phyloP scores from a whole-genome alignment of 1,139 yeast species.

The Scheffersomyces illinoinensis region DNA sequence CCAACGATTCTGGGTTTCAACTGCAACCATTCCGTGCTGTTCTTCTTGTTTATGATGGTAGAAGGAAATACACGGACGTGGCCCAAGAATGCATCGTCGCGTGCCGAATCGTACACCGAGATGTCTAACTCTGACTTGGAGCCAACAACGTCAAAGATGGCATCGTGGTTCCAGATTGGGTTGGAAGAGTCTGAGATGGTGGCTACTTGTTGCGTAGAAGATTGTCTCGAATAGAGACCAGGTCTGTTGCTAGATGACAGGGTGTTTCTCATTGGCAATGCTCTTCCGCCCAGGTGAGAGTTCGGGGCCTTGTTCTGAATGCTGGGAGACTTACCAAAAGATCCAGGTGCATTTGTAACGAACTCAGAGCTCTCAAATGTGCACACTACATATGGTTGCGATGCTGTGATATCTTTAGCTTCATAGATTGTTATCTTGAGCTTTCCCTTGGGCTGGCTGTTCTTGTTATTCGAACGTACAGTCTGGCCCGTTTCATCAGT shows the following conservation, averaged over 20 bases:
- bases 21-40: conserved; percentile 65
- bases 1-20: conserved; percentile 74
- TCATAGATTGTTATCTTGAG: conserved; percentile 77
- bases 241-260: conserved; percentile 33
- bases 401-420: conserved; percentile 64
- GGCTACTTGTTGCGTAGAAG: conserved; percentile 55
- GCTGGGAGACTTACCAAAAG: conserved; percentile 48
- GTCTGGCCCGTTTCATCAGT: conserved; percentile 49
- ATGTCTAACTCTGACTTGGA: conserved; percentile 81
- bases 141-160: conserved; percentile 88
- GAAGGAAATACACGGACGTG: conserved; percentile 75
- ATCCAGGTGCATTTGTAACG: conserved; percentile 79
- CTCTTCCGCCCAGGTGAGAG: conserved; percentile 3
- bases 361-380: conserved; percentile 92
- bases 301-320: neutral
- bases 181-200: conserved; percentile 44
- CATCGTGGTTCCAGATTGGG: conserved; percentile 89
- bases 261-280: conserved; percentile 15
- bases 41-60: conserved; percentile 40
- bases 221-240: conserved; percentile 58
- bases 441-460: conserved; percentile 71
- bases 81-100: conserved; percentile 83
- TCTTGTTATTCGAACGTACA: conserved; percentile 24
- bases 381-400: conserved; percentile 89
- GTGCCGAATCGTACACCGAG: conserved; percentile 81